Evolutionary conservation across 495 filamentous ascomycete species (phyloP).

Genomic region (Choiromyces venosus): DNA sequence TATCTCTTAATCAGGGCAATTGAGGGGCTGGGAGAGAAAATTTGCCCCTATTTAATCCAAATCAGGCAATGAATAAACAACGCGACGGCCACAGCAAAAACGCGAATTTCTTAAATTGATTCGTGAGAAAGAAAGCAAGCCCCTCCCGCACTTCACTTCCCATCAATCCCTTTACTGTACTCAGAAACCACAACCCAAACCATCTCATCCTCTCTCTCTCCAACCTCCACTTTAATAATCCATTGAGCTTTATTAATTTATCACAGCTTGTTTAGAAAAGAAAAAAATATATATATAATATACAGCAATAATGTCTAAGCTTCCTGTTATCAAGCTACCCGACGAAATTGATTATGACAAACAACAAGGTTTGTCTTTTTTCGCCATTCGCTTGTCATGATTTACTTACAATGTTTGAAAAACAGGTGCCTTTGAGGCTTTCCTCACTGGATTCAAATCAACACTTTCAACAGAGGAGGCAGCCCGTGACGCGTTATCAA

Average conservation of each 20-base stretch:
- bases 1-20: neutral
- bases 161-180: neutral
- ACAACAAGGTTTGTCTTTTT: constrained; percentile 61
- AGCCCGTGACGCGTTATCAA: constrained; percentile 67
- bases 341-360: constrained; percentile 65
- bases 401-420: constrained; percentile 23
- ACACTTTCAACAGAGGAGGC: constrained; percentile 65
- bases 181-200: constrained; percentile 8
- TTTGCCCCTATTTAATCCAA: neutral
- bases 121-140: constrained; percentile 6
- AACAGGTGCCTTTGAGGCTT: constrained; percentile 78
- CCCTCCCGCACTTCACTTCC: too few species aligned
- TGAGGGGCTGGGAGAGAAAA: neutral
- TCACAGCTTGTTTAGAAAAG: neutral
- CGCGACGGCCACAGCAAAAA: neutral
- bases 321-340: constrained; percentile 35
- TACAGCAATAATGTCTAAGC: constrained; percentile 26
- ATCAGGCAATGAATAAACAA: constrained; percentile 1
- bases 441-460: constrained; percentile 82
- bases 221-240: neutral
- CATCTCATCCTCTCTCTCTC: neutral
- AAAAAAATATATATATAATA: too few species aligned
- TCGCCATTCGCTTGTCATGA: neutral
- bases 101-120: neutral
- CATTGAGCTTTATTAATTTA: constrained; percentile 3